phyloP scores from a whole-genome alignment of 78 protist genomes.

The Chrysochromulina tobinii region DNA sequence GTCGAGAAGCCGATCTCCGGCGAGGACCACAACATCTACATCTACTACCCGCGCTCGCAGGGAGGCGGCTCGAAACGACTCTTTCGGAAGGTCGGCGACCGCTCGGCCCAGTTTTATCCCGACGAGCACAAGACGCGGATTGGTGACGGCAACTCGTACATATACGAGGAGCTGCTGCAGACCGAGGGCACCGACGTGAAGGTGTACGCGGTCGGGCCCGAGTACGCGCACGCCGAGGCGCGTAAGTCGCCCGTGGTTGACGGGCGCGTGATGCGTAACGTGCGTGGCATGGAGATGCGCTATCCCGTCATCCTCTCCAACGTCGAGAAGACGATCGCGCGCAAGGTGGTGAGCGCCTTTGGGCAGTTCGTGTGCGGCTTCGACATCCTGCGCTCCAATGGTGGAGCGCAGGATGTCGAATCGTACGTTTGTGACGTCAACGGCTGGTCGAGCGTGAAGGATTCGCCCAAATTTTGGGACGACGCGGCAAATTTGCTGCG shows the following conservation, averaged over 20 bases:
- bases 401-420: background rate
- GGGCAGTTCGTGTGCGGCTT: constrained; percentile 82
- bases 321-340: constrained; percentile 43
- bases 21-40: constrained; percentile 86
- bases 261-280: constrained; percentile 85
- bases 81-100: constrained; percentile 80
- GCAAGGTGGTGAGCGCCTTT: background rate
- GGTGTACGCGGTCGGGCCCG: constrained; percentile 29
- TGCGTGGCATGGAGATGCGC: constrained; percentile 64
- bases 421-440: constrained; percentile 94
- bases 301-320: constrained; percentile 55
- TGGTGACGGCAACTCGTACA: constrained; percentile 53
- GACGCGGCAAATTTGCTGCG: background rate
- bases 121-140: background rate
- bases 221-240: constrained; percentile 88
- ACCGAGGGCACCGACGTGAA: constrained; percentile 80
- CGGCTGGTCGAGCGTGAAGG: constrained; percentile 93
- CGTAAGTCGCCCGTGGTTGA: constrained; percentile 94
- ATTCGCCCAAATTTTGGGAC: constrained; percentile 25
- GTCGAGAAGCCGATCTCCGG: constrained; percentile 90
- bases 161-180: constrained; percentile 72
- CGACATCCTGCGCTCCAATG: constrained; percentile 78
- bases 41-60: constrained; percentile 77
- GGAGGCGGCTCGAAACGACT: constrained; percentile 85
- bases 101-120: background rate